Evolutionary conservation across 2,329 filamentous ascomycete genomes (phyloP), one percentile per base, ranked within the genome.

Genomic region (Neospermospora avenae): DNA sequence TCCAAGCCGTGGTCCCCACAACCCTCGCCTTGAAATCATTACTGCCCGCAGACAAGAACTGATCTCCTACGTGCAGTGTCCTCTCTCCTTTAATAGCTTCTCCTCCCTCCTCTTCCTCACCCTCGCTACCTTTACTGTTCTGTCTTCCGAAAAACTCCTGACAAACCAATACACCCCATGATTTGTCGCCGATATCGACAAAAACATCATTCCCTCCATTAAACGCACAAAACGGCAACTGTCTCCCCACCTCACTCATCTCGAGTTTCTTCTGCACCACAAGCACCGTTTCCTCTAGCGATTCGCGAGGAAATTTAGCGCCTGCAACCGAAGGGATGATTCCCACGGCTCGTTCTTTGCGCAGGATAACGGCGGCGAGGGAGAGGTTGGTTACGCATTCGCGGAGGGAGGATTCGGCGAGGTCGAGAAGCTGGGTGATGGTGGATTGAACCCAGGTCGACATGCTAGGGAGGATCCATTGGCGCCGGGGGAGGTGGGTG

Each of bases 131-230:
- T 57, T 35, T n/a, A 58, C 59, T n/a, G 16, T 18, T 24, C 57
- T 35, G 62, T 60, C 24, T 13, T 4, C 89, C 89, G 73, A 97
- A 96, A 79, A 91, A 96, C 60, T 87, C 84, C 77, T 99, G 95
- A 73, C 93, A 97, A 3, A 93, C 91, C 35, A 90, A 82, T 2
- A 99, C 95, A 65, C 95, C 95, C 89, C 93, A 96, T 56, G 88
- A 92, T 77, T 99, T 99, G 77, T 99, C 95, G 58, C 95, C 95
- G 71, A 99, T 97, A 74, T 99, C 95, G 57, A 99, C 93, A 75
- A 99, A 99, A 44, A 98, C 92, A 74, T 99, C 95, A 63, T 95
- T 93, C 11, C 95, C 95, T 57, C 93, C 95, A 74, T 99, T 99
- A 80, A 99, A 99, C 22, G 95, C 95, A 73, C 95, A 99, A 72